phyloP scores from a whole-genome alignment of 176 grass and related monocot species.

The Carex parvula region DNA sequence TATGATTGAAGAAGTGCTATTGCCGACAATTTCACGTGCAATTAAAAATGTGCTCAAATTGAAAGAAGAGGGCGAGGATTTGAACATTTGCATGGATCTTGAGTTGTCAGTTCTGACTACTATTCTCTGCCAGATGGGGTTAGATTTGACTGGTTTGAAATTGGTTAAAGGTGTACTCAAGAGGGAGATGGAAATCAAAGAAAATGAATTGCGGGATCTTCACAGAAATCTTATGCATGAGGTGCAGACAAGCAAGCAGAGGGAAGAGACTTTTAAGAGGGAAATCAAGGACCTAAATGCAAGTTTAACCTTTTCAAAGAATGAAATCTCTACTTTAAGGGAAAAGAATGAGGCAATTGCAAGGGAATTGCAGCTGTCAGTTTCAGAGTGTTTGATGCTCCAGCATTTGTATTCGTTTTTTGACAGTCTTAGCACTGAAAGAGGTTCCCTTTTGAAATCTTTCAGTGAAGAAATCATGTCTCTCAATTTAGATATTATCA shows the following conservation, averaged over 20 bases:
- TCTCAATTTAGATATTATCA: conserved; percentile 48
- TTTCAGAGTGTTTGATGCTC: conserved; percentile 58
- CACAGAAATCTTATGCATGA: conserved; percentile 48
- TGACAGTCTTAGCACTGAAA: conserved; percentile 66
- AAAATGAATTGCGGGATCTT: conserved; percentile 31
- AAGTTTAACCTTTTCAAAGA: conserved; percentile 43
- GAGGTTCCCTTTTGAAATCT: conserved; percentile 49
- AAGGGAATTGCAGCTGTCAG: conserved; percentile 41
- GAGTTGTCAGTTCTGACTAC: conserved; percentile 60
- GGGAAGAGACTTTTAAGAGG: conserved; percentile 44
- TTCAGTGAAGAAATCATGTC: conserved; percentile 59
- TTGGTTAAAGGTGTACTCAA: conserved; percentile 50
- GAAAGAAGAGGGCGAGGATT: conserved; percentile 54
- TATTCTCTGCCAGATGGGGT: conserved; percentile 59
- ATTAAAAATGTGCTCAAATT: conserved; percentile 48
- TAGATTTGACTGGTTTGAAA: conserved; percentile 53
- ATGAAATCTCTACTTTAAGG: conserved; percentile 39
- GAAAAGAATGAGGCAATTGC: conserved; percentile 44
- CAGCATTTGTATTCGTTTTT: conserved; percentile 72
- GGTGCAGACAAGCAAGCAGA: conserved; percentile 42
- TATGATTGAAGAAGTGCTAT: conserved; percentile 53
- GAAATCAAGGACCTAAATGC: conserved; percentile 40
- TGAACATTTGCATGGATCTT: conserved; percentile 43
- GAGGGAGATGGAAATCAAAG: conserved; percentile 43
- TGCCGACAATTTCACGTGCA: conserved; percentile 47